Evolutionary conservation across 768 basidiomycete species (phyloP).

Genomic region (Agrocybe praecox): DNA sequence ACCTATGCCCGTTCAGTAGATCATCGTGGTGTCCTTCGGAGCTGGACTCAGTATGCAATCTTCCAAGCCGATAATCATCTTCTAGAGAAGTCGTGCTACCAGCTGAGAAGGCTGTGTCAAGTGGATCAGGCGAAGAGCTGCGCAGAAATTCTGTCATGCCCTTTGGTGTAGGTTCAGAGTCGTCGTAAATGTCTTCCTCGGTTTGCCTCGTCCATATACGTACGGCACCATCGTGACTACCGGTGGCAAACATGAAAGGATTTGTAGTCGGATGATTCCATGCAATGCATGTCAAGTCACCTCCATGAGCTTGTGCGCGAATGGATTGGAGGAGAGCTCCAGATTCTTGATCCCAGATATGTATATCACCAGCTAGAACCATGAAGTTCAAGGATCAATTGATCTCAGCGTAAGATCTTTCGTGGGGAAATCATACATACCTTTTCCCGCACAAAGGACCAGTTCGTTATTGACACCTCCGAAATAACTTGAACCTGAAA

Average conservation of each 20-base stretch:
- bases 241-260: conserved; percentile 77
- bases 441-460: conserved; percentile 78
- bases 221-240: conserved; percentile 76
- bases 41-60: neutral
- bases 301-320: conserved; percentile 60
- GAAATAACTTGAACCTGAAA: conserved; percentile 82
- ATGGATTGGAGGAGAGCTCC: conserved; percentile 73
- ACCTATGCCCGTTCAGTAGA: neutral
- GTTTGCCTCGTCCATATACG: conserved; percentile 66
- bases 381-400: neutral
- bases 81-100: conserved; percentile 14
- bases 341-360: conserved; percentile 86
- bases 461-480: conserved; percentile 80
- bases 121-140: conserved; percentile 14
- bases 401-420: neutral
- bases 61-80: neutral
- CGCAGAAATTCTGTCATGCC: conserved; percentile 10
- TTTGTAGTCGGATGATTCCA: conserved; percentile 73
- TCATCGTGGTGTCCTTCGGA: neutral
- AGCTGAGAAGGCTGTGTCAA: conserved; percentile 8
- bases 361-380: conserved; percentile 70
- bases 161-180: conserved; percentile 10
- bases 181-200: conserved; percentile 14
- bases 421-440: conserved; percentile 28
- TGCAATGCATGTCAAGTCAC: conserved; percentile 78